phyloP scores from a whole-genome alignment of 2,329 filamentous ascomycete species.

The Aaosphaeria pasadenensis region DNA sequence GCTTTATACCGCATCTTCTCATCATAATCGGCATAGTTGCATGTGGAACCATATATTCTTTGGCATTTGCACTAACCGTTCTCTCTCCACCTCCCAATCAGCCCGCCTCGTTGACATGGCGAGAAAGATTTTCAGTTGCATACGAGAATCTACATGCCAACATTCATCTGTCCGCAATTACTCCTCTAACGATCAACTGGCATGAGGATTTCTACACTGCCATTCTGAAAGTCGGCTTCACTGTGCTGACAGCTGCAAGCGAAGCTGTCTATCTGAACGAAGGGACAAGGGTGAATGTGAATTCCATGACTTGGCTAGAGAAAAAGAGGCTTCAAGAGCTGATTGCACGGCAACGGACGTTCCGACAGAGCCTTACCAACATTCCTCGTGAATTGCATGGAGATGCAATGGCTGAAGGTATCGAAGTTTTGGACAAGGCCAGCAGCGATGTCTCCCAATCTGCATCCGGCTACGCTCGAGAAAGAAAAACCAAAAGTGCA shows the following conservation, averaged over 20 bases:
- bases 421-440: conserved; percentile 17
- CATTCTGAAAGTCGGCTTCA: conserved; percentile 80
- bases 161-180: conserved; percentile 67
- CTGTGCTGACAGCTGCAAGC: conserved; percentile 85
- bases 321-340: conserved; percentile 79
- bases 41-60: conserved; percentile 72
- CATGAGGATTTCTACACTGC: conserved; percentile 96
- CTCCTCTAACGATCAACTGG: conserved; percentile 70
- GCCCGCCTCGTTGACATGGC: conserved; percentile 44
- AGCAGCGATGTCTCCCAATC: conserved; percentile 34
- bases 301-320: conserved; percentile 84
- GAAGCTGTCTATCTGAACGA: conserved; percentile 96
- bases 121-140: conserved; percentile 65
- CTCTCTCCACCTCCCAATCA: conserved; percentile 58
- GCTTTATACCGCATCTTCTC: conserved; percentile 91
- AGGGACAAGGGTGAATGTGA: conserved; percentile 70
- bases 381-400: conserved; percentile 43
- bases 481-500: conserved; percentile 58
- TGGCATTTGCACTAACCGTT: conserved; percentile 75
- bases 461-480: conserved; percentile 61
- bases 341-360: conserved; percentile 48
- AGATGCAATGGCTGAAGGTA: conserved; percentile 17
- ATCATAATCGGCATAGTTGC: conserved; percentile 75
- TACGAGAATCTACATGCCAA: conserved; percentile 92
- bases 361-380: conserved; percentile 32